Base-by-base conservation (phyloP, 805 yeast genomes). In the Ogataea pilisensis region DNA sequence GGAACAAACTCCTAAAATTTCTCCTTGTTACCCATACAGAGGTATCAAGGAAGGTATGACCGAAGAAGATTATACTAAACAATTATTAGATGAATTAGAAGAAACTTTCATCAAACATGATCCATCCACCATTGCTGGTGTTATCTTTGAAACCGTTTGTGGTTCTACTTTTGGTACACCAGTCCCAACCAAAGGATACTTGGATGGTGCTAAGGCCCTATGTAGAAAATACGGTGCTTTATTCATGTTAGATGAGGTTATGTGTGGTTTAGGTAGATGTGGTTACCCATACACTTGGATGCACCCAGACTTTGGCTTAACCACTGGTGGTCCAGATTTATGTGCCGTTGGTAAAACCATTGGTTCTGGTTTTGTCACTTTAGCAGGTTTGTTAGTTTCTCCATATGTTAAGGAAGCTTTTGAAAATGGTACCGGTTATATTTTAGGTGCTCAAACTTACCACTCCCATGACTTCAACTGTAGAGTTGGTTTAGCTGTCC, bases 191-290 rank as follows among this genome's bases (percentile, higher is more conserved):
- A 64, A 65, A 50, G 73, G 74, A 30, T 73, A 73, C 55, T 60
- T 72, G 43, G 70, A 67, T 41, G 77, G 74, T 12, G 58, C 68
- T 31, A 58, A 72, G 39, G 68, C 62, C 31, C 54, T 76, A 37
- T 73, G 78, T 52, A 69, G 71, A 57, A 75, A 75, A 53, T 75
- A 74, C 55, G 79, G 73, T 33, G 65, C 72, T 30, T 55, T 75
- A 31, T 60, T 76, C 49, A 64, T 72, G 60, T 58, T 73, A 36
- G 81, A 76, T 49, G 81, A 76, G 58, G 75, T 75, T 33, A 74
- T 75, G 78, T 74, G 77, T 53, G 81, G 81, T 26, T 67, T 73
- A 29, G 80, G 80, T 18, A 67, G 81, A 51, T 60, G 68, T 44
- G 79, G 80, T 28, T 46, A 50, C 41, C 46, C 51, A 32, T 48